phyloP scores from a whole-genome alignment of 306 rosid genomes.

The Vachellia pachyceras region DNA sequence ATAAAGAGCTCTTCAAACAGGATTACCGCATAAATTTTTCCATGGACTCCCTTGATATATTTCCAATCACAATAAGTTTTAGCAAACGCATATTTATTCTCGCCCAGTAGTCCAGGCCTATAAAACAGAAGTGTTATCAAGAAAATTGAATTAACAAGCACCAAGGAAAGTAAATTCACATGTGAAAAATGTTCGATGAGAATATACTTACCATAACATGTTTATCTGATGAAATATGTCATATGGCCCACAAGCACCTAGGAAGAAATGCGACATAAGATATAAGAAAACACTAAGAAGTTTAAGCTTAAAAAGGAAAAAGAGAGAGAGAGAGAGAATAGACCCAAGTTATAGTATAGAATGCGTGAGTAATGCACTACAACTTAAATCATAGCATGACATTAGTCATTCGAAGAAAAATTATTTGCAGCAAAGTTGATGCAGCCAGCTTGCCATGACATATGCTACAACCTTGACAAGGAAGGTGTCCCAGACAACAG shows the following conservation, averaged over 20 bases:
- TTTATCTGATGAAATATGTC: slow-evolving; percentile 97
- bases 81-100: slow-evolving; percentile 76
- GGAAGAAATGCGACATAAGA: slow-evolving; percentile 65
- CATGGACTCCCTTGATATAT: slow-evolving; percentile 58
- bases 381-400: slow-evolving; percentile 27
- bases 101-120: slow-evolving; percentile 96
- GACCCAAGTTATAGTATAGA: slow-evolving; percentile 26
- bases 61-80: slow-evolving; percentile 80
- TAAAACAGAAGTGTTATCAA: slow-evolving; percentile 40
- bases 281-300: slow-evolving; percentile 42
- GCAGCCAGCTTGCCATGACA: slow-evolving; percentile 38
- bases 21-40: slow-evolving; percentile 78
- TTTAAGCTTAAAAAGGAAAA: slow-evolving; percentile 27
- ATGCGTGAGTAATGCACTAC: neutral
- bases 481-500: slow-evolving; percentile 97
- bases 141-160: slow-evolving; percentile 32
- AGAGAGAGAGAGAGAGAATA: slow-evolving; percentile 1
- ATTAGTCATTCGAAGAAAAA: slow-evolving; percentile 33
- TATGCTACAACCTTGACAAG: slow-evolving; percentile 82
- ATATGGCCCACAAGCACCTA: slow-evolving; percentile 88
- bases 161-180: slow-evolving; percentile 20
- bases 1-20: slow-evolving; percentile 34
- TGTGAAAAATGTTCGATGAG: slow-evolving; percentile 32
- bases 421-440: slow-evolving; percentile 21
- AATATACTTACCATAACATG: slow-evolving; percentile 82